These are phyloP conservation scores for Leccinum boreale DNA, from an alignment of 768 basidiomycete genomes.

Conservation along the genomic window DNA sequence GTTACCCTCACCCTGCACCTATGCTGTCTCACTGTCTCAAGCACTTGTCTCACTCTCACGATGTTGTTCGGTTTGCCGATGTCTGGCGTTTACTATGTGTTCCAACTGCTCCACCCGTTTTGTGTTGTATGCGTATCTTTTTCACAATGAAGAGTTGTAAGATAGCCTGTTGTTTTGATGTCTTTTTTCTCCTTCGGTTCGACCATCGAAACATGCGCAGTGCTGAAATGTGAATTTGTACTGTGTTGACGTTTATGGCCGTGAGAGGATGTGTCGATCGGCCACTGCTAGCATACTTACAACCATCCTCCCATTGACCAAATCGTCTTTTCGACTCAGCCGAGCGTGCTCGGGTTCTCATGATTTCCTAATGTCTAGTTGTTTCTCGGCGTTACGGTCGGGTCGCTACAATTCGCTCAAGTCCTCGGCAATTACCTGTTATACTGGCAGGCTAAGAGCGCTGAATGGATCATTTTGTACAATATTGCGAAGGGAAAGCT, in stretches of 20 bases:
- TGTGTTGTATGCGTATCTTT: not conserved
- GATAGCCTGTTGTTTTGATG: not conserved
- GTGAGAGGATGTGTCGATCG: not conserved
- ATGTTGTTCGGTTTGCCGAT: not conserved
- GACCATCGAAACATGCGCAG: not conserved
- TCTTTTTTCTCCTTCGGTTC: not conserved
- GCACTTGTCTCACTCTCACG: not conserved
- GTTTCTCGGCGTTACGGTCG: not conserved
- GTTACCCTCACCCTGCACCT: not conserved
- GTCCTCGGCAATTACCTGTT: too few relatives aligned
- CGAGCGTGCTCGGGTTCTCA: not conserved
- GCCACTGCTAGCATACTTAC: not conserved
- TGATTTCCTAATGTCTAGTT: not conserved
- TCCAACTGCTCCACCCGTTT: not conserved
- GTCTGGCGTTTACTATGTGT: not conserved
- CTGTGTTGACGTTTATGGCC: not conserved
- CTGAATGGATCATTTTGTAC: too few relatives aligned
- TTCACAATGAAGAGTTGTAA: not conserved
- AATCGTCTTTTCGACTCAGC: not conserved
- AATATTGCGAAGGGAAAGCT: not conserved
- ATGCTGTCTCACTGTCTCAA: constrained; percentile 3
- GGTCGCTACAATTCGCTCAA: too few relatives aligned
- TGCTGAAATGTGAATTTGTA: too few relatives aligned
- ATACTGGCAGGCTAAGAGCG: too few relatives aligned
- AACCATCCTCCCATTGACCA: not conserved